Conservation (phyloP, 192 early-diverging fungal genomes). For the Polychytrium aggregatum region DNA sequence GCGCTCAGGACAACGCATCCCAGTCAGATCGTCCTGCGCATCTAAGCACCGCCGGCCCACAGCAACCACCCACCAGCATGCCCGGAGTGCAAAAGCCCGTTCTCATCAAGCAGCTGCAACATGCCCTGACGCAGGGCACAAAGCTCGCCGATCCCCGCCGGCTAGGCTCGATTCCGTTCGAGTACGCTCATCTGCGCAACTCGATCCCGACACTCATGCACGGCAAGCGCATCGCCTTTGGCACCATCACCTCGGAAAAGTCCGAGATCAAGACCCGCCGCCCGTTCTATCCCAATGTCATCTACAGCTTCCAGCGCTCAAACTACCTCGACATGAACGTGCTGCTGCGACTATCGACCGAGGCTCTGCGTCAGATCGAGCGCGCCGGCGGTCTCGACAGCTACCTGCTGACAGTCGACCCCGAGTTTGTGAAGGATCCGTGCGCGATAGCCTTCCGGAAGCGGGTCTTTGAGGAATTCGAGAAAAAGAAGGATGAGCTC, state of each 20-base stretch:
- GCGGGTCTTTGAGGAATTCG: slow-evolving; percentile 11
- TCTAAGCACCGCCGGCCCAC: too few species aligned
- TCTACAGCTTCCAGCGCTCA: slow-evolving; percentile 35
- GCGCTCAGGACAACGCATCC: too few species aligned
- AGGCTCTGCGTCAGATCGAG: slow-evolving; percentile 28
- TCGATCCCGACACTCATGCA: slow-evolving; percentile 38
- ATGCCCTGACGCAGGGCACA: too few species aligned
- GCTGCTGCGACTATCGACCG: slow-evolving; percentile 25
- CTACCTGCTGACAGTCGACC: slow-evolving; percentile 22
- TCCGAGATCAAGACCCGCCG: slow-evolving; percentile 21
- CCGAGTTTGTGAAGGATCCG: slow-evolving; percentile 8
- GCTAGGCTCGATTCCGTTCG: slow-evolving; percentile 20
- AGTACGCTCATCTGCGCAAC: slow-evolving; percentile 11
- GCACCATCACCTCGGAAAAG: slow-evolving; percentile 28
- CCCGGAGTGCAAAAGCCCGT: too few species aligned
- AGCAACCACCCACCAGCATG: too few species aligned
- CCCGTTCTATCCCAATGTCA: slow-evolving; percentile 31
- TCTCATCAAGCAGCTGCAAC: too few species aligned
- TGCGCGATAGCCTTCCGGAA: slow-evolving; percentile 6
- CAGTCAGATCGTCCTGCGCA: too few species aligned
- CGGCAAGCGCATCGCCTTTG: slow-evolving; percentile 40
- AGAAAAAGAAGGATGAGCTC: slow-evolving; percentile 8
- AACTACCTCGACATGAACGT: slow-evolving; percentile 36
- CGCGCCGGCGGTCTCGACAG: slow-evolving; percentile 37
- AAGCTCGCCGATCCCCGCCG: slow-evolving; percentile 23